Conservation (phyloP, 1,284 basidiomycete species). For the Ganoderma resinaceum region DNA sequence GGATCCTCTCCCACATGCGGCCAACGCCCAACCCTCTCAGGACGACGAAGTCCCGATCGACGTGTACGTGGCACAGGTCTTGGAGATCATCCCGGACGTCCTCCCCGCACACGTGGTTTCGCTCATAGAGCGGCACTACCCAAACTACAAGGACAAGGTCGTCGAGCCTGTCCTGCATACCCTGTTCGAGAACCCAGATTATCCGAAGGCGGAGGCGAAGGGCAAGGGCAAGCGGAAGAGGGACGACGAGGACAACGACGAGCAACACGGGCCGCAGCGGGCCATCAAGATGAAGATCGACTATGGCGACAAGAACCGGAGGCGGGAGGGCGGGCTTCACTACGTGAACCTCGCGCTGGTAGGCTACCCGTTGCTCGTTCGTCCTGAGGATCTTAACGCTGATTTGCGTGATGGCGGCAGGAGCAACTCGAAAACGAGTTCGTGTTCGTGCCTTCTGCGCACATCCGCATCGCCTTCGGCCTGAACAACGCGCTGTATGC, state of each 20-base stretch:
- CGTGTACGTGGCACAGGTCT: slow-evolving; percentile 52
- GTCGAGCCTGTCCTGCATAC: slow-evolving; percentile 60
- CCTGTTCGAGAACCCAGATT: slow-evolving; percentile 66
- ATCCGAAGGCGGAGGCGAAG: slow-evolving; percentile 62
- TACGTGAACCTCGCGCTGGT: slow-evolving; percentile 63
- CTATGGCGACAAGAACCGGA: slow-evolving; percentile 55
- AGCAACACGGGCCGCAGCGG: slow-evolving; percentile 14
- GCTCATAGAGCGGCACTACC: slow-evolving; percentile 51
- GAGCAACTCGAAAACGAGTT: slow-evolving; percentile 63
- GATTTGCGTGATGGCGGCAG: slow-evolving; percentile 38
- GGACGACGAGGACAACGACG: slow-evolving; percentile 35
- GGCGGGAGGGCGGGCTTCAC: slow-evolving; percentile 44
- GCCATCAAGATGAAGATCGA: slow-evolving; percentile 52
- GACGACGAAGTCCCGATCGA: slow-evolving; percentile 23
- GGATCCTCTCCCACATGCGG: neutral
- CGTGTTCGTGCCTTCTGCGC: slow-evolving; percentile 58
- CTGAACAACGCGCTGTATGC: slow-evolving; percentile 59
- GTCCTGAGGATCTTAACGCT: neutral
- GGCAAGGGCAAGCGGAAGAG: slow-evolving; percentile 60
- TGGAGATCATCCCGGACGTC: slow-evolving; percentile 76
- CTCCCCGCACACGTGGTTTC: slow-evolving; percentile 55
- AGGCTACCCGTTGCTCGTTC: slow-evolving; percentile 28
- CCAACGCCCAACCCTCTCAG: neutral
- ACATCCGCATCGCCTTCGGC: slow-evolving; percentile 52
- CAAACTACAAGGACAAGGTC: slow-evolving; percentile 43